Evolutionary conservation across 1,284 basidiomycete genomes (phyloP).

Genomic region (Xerocomus minutiporus): DNA sequence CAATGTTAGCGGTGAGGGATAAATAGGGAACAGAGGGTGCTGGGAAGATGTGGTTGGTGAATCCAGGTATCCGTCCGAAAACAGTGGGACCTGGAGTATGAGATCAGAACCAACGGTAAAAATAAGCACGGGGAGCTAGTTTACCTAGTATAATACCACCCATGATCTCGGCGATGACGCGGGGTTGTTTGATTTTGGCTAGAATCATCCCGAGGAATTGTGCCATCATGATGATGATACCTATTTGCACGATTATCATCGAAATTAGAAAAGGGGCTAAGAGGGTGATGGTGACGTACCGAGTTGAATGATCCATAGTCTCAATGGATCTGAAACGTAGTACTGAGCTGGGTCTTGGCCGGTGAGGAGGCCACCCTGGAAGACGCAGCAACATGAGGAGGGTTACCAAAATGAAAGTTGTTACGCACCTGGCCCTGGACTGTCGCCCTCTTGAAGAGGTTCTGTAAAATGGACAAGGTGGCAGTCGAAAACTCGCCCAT

Average conservation of each 20-base stretch:
- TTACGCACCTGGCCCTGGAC: slow-evolving; percentile 40
- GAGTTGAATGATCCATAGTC: slow-evolving; percentile 88
- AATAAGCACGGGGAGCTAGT: background rate
- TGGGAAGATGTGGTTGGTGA: slow-evolving; percentile 83
- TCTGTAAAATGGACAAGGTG: slow-evolving; percentile 35
- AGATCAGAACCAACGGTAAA: background rate
- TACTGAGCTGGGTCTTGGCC: slow-evolving; percentile 68
- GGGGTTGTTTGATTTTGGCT: slow-evolving; percentile 76
- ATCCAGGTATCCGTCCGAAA: slow-evolving; percentile 71
- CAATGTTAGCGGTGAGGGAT: slow-evolving; percentile 87
- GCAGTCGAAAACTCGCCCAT: slow-evolving; percentile 40
- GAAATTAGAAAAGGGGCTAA: background rate
- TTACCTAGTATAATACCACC: slow-evolving; percentile 84
- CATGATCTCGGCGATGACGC: slow-evolving; percentile 83
- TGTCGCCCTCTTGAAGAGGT: slow-evolving; percentile 29
- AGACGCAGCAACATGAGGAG: background rate
- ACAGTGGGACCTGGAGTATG: slow-evolving; percentile 62
- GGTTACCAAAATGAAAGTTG: background rate
- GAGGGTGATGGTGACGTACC: slow-evolving; percentile 41
- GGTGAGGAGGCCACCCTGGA: slow-evolving; percentile 65
- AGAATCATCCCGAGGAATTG: slow-evolving; percentile 71
- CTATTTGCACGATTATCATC: slow-evolving; percentile 9
- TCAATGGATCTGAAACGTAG: slow-evolving; percentile 68
- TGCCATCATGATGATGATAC: slow-evolving; percentile 64
- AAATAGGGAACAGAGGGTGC: slow-evolving; percentile 69